Evolutionary conservation across 352 stramenopile genomes (phyloP), one percentile per base, ranked within the genome.

Genomic region (Globisporangium camurandrum): DNA sequence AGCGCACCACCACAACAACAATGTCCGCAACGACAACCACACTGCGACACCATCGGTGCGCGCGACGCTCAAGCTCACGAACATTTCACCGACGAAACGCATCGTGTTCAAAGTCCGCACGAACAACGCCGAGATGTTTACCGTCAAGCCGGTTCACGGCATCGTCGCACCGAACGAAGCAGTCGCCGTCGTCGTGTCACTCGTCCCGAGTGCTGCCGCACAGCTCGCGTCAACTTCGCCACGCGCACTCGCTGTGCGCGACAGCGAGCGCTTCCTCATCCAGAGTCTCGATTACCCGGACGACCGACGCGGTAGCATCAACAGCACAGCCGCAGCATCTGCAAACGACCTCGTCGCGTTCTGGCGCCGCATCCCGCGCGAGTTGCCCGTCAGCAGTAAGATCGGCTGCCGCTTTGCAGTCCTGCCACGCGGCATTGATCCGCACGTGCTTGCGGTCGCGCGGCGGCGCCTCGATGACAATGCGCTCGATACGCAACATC

Each of bases 91-190:
- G 22, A 44, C 50, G n/a, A 76, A 83, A 46, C 64, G 69, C 52
- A 61, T 86, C 16, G 62, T 88, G 11, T 89, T 86, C 56, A 85
- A 86, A 40, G 61, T 92, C 26, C 75, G 78, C 54, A 92, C 81
- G 34, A 86, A 75, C 56, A 79, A 86, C 57, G 69, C 75, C 44
- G 62, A 87, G 28, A 81, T 81, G 41, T 92, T 92, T 56, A 73
- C 68, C 20, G 81, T 92, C 39, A 77, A 71, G 45, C 81, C 81
- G 8, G 71, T 80, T 30, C 70, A 88, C 31, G 76, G 75, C 24
- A 31, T 87, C 10, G 44, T 91, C 33, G 31, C 48, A n/a, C 68
- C 75, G 17, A 71, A 62, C 19, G 49, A 47, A 3, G 67, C 66
- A 23, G 38, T 53, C 27, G 50, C 69, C 48, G 51, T 91, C 14